Evolutionary conservation across 306 rosid genomes (phyloP).

Genomic region (Rubus parviflorus): DNA sequence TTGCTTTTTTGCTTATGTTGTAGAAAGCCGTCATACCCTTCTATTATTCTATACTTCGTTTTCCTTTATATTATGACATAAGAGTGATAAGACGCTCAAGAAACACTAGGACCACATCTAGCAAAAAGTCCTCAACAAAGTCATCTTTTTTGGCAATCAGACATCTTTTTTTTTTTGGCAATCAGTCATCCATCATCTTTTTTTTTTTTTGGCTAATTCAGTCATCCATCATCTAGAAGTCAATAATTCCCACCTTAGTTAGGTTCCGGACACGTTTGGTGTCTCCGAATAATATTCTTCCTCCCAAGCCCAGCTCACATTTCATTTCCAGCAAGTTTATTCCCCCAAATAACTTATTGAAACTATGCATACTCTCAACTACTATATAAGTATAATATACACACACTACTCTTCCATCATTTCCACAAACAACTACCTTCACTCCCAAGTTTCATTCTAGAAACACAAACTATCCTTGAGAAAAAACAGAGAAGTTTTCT

Average conservation of each 20-base stretch:
- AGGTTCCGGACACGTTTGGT: background rate
- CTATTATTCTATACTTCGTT: background rate
- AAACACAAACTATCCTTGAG: background rate
- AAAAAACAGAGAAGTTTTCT: background rate
- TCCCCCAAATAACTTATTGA: background rate
- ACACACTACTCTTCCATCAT: background rate
- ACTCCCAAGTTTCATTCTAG: background rate
- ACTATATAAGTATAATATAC: background rate
- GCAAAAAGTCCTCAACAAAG: background rate
- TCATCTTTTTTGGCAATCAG: background rate
- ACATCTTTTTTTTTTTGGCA: too few relatives aligned
- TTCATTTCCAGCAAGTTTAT: conserved; percentile 7
- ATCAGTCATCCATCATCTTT: conserved; percentile 8
- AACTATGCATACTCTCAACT: background rate
- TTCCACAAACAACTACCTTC: conserved; percentile 11
- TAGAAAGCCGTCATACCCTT: background rate
- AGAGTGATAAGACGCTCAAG: too few relatives aligned
- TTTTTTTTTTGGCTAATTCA: too few relatives aligned
- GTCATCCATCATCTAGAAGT: conserved; percentile 13
- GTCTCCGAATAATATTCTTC: background rate
- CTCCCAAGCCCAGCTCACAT: background rate
- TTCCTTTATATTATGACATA: background rate
- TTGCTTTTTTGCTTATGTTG: background rate
- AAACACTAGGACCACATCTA: background rate
- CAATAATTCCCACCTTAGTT: background rate